Evolutionary conservation across 176 grass and related monocot species (phyloP).

Genomic region (Oryza longistaminata): DNA sequence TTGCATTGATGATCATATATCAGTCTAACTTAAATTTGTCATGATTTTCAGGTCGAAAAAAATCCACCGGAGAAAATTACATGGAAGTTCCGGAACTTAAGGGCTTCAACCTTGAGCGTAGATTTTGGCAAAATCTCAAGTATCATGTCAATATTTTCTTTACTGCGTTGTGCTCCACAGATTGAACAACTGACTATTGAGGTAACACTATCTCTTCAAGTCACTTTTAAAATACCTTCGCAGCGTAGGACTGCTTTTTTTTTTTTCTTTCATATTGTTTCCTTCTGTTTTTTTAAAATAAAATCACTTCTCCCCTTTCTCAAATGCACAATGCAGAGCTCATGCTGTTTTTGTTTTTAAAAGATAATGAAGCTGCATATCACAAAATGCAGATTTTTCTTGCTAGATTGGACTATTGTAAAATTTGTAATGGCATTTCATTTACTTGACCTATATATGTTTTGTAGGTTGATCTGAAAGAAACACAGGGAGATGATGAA

Average conservation of each 20-base stretch:
- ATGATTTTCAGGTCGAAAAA: background rate
- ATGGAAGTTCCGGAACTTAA: conserved; percentile 17
- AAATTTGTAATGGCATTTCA: background rate
- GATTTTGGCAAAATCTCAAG: conserved; percentile 5
- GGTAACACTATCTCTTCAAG: conserved; percentile 4
- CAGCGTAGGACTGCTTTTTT: too few species aligned
- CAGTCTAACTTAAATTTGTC: background rate
- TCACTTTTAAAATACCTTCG: background rate
- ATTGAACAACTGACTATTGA: background rate
- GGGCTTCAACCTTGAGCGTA: background rate
- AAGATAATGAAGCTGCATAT: too few species aligned
- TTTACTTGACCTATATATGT: conserved; percentile 1
- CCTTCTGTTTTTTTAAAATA: too few species aligned
- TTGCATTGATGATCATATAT: background rate
- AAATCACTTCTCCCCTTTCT: too few species aligned
- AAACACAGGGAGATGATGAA: background rate
- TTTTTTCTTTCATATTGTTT: too few species aligned
- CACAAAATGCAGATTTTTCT: too few species aligned
- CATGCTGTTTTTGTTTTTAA: too few species aligned
- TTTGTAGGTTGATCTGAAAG: background rate
- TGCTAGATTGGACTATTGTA: background rate
- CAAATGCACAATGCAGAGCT: too few species aligned
- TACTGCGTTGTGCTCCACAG: background rate
- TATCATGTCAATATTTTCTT: conserved; percentile 13
- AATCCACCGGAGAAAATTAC: background rate